Conservation (phyloP, 2,329 filamentous ascomycete genomes). For the Cercospora zeina region DNA sequence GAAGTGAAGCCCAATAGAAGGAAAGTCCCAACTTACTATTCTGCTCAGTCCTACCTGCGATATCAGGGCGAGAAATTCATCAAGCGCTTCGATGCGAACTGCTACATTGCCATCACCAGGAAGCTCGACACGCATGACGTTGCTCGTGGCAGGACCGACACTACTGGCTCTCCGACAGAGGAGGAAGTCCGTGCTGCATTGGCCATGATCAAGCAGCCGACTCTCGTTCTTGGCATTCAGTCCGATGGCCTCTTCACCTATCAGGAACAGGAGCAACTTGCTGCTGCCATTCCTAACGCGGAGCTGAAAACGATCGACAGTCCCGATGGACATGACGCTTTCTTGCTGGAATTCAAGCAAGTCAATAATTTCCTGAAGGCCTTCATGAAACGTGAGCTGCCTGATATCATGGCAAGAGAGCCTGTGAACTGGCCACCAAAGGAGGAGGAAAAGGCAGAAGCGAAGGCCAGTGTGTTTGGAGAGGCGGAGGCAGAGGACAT, state of each 20-base stretch:
- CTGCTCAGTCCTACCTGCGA: conserved; percentile 92
- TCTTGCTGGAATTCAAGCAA: conserved; percentile 94
- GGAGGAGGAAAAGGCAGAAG: conserved; percentile 59
- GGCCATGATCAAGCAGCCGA: conserved; percentile 80
- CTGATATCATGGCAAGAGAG: conserved; percentile 75
- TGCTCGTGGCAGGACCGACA: conserved; percentile 29
- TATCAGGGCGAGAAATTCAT: conserved; percentile 98
- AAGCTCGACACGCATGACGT: conserved; percentile 98
- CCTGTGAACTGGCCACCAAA: conserved; percentile 50
- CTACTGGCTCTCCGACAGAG: conserved; percentile 45
- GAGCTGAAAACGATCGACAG: conserved; percentile 85
- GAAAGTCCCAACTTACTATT: conserved; percentile 76
- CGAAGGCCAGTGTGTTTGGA: conserved; percentile 88
- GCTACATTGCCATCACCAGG: conserved; percentile 97
- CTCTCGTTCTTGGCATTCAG: conserved; percentile 89
- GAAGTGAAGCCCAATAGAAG: conserved; percentile 34
- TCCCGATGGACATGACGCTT: conserved; percentile 93
- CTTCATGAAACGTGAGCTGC: conserved; percentile 79
- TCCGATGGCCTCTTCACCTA: conserved; percentile 96
- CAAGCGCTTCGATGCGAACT: conserved; percentile 95
- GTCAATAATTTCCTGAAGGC: conserved; percentile 84
- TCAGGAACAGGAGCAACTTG: conserved; percentile 91
- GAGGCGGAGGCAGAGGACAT: conserved; percentile 97
- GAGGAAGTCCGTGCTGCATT: conserved; percentile 68
- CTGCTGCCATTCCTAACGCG: conserved; percentile 74